Conservation (phyloP, 331 rosid species). For the Quercus tomentella region DNA sequence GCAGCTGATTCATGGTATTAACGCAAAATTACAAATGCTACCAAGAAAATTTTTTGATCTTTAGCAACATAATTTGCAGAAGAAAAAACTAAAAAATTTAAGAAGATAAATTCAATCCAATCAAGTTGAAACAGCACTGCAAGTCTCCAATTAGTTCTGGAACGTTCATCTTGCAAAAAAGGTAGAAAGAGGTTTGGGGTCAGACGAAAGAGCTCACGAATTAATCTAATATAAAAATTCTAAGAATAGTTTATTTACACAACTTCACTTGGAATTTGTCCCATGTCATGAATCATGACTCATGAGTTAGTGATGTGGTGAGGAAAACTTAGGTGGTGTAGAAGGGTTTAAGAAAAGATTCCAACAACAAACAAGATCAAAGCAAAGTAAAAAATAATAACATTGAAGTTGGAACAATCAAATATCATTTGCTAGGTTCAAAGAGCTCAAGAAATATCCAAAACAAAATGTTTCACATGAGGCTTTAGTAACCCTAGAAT, state of each 20-base stretch:
- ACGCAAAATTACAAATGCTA: neutral
- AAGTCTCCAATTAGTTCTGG: neutral
- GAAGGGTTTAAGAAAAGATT: no score
- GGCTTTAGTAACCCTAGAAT: no score
- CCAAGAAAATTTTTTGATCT: neutral
- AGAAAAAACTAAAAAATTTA: neutral
- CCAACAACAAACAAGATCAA: no score
- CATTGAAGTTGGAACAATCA: no score
- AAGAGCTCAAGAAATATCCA: no score
- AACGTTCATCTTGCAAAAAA: neutral
- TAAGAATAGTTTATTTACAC: neutral
- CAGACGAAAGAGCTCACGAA: neutral
- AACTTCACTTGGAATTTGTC: neutral
- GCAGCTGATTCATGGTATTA: neutral
- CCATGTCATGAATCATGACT: neutral
- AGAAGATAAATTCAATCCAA: neutral
- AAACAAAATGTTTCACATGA: no score
- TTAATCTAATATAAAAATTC: neutral
- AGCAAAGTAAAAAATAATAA: no score
- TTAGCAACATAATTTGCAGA: neutral
- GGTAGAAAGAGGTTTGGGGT: neutral
- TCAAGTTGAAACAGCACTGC: neutral
- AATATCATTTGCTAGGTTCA: no score
- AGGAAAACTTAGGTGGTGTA: no score
- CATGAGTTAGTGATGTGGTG: neutral